phyloP scores from a whole-genome alignment of 371 early-diverging fungal species.

The Mucor ambiguus region DNA sequence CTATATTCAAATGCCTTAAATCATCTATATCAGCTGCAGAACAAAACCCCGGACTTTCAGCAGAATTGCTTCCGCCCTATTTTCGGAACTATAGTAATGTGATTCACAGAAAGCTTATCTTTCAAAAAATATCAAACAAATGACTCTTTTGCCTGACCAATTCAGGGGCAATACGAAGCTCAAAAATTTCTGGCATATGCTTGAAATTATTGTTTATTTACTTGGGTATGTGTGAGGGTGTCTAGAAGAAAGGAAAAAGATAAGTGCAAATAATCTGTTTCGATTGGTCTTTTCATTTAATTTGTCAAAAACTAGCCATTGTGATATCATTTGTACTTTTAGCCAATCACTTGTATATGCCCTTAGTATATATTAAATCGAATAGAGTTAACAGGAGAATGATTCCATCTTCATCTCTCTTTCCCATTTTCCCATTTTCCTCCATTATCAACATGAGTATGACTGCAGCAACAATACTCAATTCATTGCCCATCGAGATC shows the following conservation, averaged over 20 bases:
- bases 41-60: neutral
- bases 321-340: conserved; percentile 1
- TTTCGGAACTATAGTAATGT: neutral
- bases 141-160: neutral
- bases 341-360: neutral
- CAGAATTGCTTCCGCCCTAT: neutral
- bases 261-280: neutral
- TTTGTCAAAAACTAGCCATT: neutral
- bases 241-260: neutral
- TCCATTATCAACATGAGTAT: neutral
- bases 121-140: neutral
- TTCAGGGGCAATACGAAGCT: neutral
- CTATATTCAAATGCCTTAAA: neutral
- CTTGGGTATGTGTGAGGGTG: neutral
- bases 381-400: neutral
- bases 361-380: neutral
- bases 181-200: neutral
- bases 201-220: neutral
- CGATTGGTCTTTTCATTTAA: conserved; percentile 1
- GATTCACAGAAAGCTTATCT: neutral
- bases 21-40: neutral
- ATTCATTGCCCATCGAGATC: conserved; percentile 16
- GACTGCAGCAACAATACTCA: neutral
- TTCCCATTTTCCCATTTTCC: neutral
- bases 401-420: neutral